Percentiles rank a stretch among this genome's conserved stretches.
These are phyloP conservation scores for Penicillium italicum DNA, from an alignment of 2,329 filamentous ascomycete genomes.

Conservation along the genomic window DNA sequence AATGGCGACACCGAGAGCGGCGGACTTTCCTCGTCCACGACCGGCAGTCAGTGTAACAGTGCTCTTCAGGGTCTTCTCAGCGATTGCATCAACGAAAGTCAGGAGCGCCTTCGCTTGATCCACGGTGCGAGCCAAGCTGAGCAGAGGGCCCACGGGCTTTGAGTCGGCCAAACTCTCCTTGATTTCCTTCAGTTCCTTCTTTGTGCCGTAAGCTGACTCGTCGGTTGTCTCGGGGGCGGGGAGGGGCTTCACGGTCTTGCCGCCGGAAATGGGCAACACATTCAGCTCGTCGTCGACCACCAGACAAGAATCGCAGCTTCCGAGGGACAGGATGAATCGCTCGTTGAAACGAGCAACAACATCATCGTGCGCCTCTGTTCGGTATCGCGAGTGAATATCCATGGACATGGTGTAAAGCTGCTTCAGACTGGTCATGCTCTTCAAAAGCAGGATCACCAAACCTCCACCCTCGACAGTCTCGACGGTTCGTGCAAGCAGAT, in stretches of 20 bases:
- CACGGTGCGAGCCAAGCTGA: constrained; percentile 81
- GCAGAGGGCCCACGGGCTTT: constrained; percentile 77
- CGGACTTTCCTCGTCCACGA: constrained; percentile 94
- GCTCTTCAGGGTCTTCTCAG: constrained; percentile 89
- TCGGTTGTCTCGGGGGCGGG: constrained; percentile 72
- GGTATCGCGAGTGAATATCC: constrained; percentile 95
- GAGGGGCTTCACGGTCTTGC: constrained; percentile 79
- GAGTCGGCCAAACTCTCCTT: constrained; percentile 84
- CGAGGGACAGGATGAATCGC: constrained; percentile 89
- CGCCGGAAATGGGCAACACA: constrained; percentile 92
- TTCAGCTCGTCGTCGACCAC: constrained; percentile 98
- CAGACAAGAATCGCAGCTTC: constrained; percentile 89
- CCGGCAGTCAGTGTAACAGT: constrained; percentile 92
- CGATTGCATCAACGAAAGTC: constrained; percentile 93
- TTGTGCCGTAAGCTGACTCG: constrained; percentile 65
- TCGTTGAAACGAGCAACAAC: constrained; percentile 97
- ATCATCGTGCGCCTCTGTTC: constrained; percentile 93
- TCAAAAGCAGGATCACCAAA: constrained; percentile 81
- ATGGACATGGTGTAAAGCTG: constrained; percentile 95
- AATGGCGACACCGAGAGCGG: constrained; percentile 88
- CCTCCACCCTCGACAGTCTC: constrained; percentile 98
- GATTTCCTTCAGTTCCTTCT: constrained; percentile 74
- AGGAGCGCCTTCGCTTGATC: constrained; percentile 97
- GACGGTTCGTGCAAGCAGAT: constrained; percentile 86
- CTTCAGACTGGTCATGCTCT: constrained; percentile 95